Evolutionary conservation across 2,329 filamentous ascomycete genomes (phyloP), one percentile per base, ranked within the genome.

Genomic region (Hypomyces rosellus): DNA sequence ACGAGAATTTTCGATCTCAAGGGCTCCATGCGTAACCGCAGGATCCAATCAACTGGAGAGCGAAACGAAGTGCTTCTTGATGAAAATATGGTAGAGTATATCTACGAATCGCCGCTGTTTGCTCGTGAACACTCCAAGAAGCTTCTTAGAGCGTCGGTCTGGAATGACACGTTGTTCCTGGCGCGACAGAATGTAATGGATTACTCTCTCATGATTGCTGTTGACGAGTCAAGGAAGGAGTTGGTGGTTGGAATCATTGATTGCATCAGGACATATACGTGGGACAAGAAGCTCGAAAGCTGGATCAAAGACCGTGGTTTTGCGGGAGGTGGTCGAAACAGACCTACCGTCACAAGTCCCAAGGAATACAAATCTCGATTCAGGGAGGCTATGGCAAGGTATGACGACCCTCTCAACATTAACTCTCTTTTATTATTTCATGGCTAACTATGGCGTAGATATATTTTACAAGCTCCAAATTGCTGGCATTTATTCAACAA

Each of bases 241-340:
- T 81, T 99, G 13, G 89, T 97, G 13, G 91, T 99, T 2, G 93
- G 93, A 4, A 97, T 99, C 62, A 97, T 99, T 57, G 92, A 99
- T 67, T 97, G 93, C 66, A 97, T 99, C 58, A 84, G 93, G 49
- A 99, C 93, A 0, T 99, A 97, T 65, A 99, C 93, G 0, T 99
- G 93, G 90, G 93, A 99, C 74, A 99, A 99, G 77, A 96, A 96
- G 66, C 80, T 99, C n/a, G 93, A 99, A 72, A 93, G 86, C 49
- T 99, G 93, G 93, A 96, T 99, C 78, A 99, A 99, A 69, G 91
- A 97, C 64, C 86, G 92, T 37, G 93, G 88, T 1, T 89, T 91
- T 61, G 86, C 81, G 1, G 83, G 84, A 5, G 83, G 85, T 51
- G 84, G 85, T 30, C 82, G 87, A 51, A 88, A 95, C 61, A 81